A percentile compares a stretch with the other conserved stretches of the same genome.
phyloP scores from a whole-genome alignment of 2,329 filamentous ascomycete species.

The Pseudogymnoascus sp. region DNA sequence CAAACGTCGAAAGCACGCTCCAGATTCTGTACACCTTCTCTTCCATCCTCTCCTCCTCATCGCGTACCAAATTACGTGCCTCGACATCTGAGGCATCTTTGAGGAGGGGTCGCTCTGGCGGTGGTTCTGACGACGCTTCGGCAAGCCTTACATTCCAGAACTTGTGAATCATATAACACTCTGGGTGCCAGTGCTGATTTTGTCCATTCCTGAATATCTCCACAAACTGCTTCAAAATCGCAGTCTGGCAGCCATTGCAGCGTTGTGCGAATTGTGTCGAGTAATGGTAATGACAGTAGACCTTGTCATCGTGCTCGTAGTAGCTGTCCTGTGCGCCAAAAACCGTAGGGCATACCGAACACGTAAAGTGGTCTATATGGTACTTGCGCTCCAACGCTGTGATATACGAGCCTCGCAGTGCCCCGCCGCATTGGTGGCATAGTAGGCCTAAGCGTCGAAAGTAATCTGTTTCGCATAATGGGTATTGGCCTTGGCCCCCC shows the following conservation, averaged over 20 bases:
- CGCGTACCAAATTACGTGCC: constrained; percentile 68
- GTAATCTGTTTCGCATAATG: constrained; percentile 96
- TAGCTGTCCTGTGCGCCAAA: constrained; percentile 98
- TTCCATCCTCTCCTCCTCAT: constrained; percentile 90
- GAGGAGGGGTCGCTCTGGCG: constrained; percentile 21
- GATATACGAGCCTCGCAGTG: constrained; percentile 93
- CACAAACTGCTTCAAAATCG: constrained; percentile 97
- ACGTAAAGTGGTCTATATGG: constrained; percentile 98
- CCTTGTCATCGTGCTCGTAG: constrained; percentile 93
- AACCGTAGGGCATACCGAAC: constrained; percentile 92
- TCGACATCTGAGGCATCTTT: constrained; percentile 57
- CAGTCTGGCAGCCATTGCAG: constrained; percentile 94
- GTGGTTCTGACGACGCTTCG: constrained; percentile 34
- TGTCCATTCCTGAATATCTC: constrained; percentile 97
- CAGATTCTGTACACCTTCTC: constrained; percentile 97
- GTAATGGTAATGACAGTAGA: constrained; percentile 98
- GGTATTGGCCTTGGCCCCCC: constrained; percentile 78
- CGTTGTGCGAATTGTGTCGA: constrained; percentile 94
- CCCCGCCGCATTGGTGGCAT: constrained; percentile 86
- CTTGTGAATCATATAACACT: constrained; percentile 99
- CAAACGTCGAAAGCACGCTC: constrained; percentile 94
- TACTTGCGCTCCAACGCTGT: constrained; percentile 97
- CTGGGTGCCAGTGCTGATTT: constrained; percentile 98
- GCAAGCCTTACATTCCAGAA: constrained; percentile 94
- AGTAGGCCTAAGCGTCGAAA: constrained; percentile 86